Conservation (phyloP, 225 moss, liverwort and hornwort genomes). For the Ulota crispa region DNA sequence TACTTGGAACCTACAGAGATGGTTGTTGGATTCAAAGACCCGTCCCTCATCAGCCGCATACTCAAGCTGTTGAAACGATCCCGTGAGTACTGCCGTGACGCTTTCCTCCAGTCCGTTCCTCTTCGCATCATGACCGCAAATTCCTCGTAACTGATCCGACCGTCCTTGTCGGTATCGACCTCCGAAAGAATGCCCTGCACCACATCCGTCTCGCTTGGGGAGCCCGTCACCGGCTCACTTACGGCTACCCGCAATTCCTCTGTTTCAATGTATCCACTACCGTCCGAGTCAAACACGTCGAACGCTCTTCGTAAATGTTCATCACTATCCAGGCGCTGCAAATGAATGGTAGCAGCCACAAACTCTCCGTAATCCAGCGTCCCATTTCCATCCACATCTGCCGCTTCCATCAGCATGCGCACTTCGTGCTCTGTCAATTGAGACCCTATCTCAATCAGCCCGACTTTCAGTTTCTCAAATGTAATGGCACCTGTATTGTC, state of each 20-base stretch:
- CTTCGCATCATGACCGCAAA: constrained; percentile 84
- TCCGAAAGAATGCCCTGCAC: constrained; percentile 60
- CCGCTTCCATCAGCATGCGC: constrained; percentile 70
- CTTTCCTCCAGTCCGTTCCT: constrained; percentile 90
- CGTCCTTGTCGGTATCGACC: constrained; percentile 78
- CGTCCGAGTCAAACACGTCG: constrained; percentile 58
- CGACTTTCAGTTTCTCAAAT: constrained; percentile 70
- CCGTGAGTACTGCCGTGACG: constrained; percentile 66
- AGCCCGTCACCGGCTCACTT: constrained; percentile 41
- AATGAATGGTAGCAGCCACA: constrained; percentile 72
- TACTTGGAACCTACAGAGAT: constrained; percentile 45
- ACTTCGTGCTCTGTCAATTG: constrained; percentile 73
- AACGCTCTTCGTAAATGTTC: constrained; percentile 74
- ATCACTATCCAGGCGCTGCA: constrained; percentile 71
- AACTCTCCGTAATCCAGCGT: constrained; percentile 78
- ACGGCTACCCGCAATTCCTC: constrained; percentile 62
- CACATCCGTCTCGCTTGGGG: constrained; percentile 53
- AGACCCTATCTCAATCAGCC: constrained; percentile 65
- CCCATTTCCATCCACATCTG: constrained; percentile 76
- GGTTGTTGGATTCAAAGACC: constrained; percentile 61
- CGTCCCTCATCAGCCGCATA: constrained; percentile 76
- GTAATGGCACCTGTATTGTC: constrained; percentile 62
- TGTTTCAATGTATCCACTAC: constrained; percentile 63
- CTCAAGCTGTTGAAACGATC: constrained; percentile 67
- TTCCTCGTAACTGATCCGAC: constrained; percentile 80